Base-by-base conservation (phyloP, 129 eudicot genomes). In the Tagetes erecta region DNA sequence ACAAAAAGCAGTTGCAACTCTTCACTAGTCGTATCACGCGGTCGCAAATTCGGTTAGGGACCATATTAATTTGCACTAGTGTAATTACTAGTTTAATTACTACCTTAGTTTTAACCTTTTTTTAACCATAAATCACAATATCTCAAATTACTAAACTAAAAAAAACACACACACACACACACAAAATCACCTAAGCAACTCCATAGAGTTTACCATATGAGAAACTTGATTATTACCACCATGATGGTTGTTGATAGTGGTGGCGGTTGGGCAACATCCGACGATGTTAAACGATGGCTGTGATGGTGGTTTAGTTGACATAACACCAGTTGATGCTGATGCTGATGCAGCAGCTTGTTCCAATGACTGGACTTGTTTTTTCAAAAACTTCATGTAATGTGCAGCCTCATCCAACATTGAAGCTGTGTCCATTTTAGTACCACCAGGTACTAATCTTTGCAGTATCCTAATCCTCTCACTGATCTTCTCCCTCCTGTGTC, bases 351-450 rank as follows among this genome's bases (percentile, higher is more conserved):
- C 86, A 55, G 69, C 81, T 64, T 84, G 83, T 79, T 87, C 88
- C 73, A 87, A 53, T 1, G 84, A 67, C 53, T 76, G 84, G 56
- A 87, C 88, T 88, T 93, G 98, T 13, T 85, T 80, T 72, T 88
- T 90, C 82, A 93, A 80, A 75, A 87, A 93, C 87, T 86, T 93
- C 59, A 93, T 86, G 64, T 93, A 93, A 77, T 95, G 91, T 46
- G 88, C 82, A 63, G 98, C 98, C 78, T 93, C 98, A 55, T 93
- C 98, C 39, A 93, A 82, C 98, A 93, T 93, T 5, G 98, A 90
- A 1, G 98, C 98, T 1, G 98, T 90, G 78, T 93, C 98, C 98
- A 93, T 87, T 74, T 93, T 93, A 0, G 92, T 93, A 2, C 98
- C 98, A 0, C 98, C 98, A 0, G 98, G 98, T 10, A 93, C 98